A percentile compares a stretch with the other conserved stretches of the same genome.
Evolutionary conservation across 1,139 yeast genomes (phyloP).

Genomic region (Torulaspora pretoriensis): DNA sequence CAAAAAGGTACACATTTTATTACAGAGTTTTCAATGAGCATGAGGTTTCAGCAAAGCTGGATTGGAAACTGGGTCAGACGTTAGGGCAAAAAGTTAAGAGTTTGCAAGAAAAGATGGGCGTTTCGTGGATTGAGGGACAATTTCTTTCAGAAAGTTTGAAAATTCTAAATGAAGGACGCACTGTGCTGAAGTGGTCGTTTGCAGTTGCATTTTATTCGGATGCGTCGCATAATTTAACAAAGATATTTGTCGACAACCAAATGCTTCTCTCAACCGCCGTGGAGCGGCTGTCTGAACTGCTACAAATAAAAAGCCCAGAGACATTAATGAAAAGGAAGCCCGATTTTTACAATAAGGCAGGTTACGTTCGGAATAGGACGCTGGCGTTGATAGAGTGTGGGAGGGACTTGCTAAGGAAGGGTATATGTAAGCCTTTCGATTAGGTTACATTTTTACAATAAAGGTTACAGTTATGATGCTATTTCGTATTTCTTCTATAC

Average conservation of each 20-base stretch:
- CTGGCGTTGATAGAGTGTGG: constrained; percentile 52
- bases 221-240: constrained; percentile 44
- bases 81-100: constrained; percentile 63
- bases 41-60: constrained; percentile 73
- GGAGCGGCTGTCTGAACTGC: constrained; percentile 72
- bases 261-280: constrained; percentile 66
- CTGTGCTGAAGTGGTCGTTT: constrained; percentile 86
- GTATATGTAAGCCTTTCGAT: constrained; percentile 29
- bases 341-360: constrained; percentile 48
- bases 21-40: constrained; percentile 75
- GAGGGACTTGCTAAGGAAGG: constrained; percentile 40
- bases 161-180: constrained; percentile 63
- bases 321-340: constrained; percentile 47
- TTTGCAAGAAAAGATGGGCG: constrained; percentile 58
- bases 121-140: constrained; percentile 90
- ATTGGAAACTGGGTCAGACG: constrained; percentile 55
- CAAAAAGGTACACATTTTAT: constrained; percentile 71
- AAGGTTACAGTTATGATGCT: not conserved
- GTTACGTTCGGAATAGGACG: constrained; percentile 46
- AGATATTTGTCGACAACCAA: constrained; percentile 71
- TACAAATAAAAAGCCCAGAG: constrained; percentile 55
- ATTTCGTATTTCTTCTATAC: not conserved
- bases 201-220: constrained; percentile 71
- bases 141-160: constrained; percentile 71
- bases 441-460: constrained; percentile 1